Base-by-base conservation (phyloP, 2,329 filamentous ascomycete species). In the Chalaropsis thielavioides region DNA sequence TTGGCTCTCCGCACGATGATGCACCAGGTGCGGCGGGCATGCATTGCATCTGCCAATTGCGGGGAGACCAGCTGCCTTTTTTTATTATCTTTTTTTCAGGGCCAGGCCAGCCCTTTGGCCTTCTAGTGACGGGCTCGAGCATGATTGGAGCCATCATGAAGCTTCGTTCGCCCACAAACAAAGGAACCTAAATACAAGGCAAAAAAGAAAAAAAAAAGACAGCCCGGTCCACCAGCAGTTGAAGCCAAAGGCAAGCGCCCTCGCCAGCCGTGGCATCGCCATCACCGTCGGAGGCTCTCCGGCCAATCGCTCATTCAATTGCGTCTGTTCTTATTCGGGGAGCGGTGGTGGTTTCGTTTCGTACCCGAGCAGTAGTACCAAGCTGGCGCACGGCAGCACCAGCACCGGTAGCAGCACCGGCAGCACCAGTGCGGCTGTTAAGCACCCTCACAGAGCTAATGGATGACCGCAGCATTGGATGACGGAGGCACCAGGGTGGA, bases 381-480 rank as follows among this genome's bases (percentile, higher is more conserved):
- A 67, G 56, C 62, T 67, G 65, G 40, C 46, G 65, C 58, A 35
- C 62, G 62, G 56, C 65, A 74, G 76, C 76, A 70, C 77, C n/a
- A n/a, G n/a, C n/a, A n/a, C n/a, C n/a, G n/a, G n/a, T n/a, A n/a
- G n/a, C 76, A 72, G 77, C 75, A 71, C 80, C 77, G 74, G 77
- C 77, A 74, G 77, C 71, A 59, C 51, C 62, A 59, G 51, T 54
- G 54, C 62, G 54, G 62, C 62, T 64, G 51, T 64, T 77, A 74
- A 84, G 76, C 72, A 79, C 78, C 79, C 79, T 83, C 73, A 81
- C 81, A 75, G 83, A 84, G 78, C 80, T 82, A 78, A 86, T 77
- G 76, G 83, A 85, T 75, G 82, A 83, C 79, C 83, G 84, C 81
- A 87, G 81, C 84, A 87, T 87, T 79, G 22, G 22, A 54, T 22